A percentile compares a stretch with the other conserved stretches of the same genome.
These are phyloP conservation scores for Digitaria exilis DNA, from an alignment of 202 grass and related monocot genomes.

Conservation along the genomic window DNA sequence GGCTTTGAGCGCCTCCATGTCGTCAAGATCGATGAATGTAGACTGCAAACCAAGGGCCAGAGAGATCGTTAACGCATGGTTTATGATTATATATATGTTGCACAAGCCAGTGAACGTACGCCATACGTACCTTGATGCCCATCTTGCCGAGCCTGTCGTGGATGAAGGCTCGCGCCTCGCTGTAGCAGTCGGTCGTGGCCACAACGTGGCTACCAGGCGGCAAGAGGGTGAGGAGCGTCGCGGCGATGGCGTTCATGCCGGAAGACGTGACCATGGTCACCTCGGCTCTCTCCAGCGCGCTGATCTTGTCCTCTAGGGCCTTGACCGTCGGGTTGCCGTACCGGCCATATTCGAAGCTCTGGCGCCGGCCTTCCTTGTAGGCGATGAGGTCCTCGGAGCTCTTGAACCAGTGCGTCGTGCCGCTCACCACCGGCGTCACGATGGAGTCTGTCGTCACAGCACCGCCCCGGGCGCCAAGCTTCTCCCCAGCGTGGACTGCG, in stretches of 20 bases:
- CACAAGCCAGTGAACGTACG: no score
- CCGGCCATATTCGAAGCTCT: constrained; percentile 61
- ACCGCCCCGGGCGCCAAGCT: not conserved
- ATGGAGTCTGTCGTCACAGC: constrained; percentile 49
- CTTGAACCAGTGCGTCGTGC: constrained; percentile 70
- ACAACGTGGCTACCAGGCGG: constrained; percentile 55
- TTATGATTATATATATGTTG: no score
- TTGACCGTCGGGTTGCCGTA: constrained; percentile 64
- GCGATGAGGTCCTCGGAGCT: constrained; percentile 59
- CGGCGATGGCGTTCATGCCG: constrained; percentile 68
- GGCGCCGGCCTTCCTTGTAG: constrained; percentile 63
- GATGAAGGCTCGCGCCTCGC: constrained; percentile 62
- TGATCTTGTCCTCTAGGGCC: constrained; percentile 67
- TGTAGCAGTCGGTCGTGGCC: constrained; percentile 59
- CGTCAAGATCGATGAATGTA: constrained; percentile 45
- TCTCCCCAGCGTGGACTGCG: constrained; percentile 63
- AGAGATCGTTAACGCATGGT: no score
- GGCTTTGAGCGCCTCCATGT: constrained; percentile 4
- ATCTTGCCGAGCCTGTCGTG: constrained; percentile 48
- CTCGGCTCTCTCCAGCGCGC: constrained; percentile 58
- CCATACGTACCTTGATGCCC: constrained; percentile 51
- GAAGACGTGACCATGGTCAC: constrained; percentile 65
- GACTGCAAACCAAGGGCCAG: not conserved
- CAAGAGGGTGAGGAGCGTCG: constrained; percentile 50
- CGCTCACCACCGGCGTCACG: constrained; percentile 59